These are phyloP conservation scores for Dentipellis sp. DNA, from an alignment of 768 basidiomycete genomes.

Conservation along the genomic window DNA sequence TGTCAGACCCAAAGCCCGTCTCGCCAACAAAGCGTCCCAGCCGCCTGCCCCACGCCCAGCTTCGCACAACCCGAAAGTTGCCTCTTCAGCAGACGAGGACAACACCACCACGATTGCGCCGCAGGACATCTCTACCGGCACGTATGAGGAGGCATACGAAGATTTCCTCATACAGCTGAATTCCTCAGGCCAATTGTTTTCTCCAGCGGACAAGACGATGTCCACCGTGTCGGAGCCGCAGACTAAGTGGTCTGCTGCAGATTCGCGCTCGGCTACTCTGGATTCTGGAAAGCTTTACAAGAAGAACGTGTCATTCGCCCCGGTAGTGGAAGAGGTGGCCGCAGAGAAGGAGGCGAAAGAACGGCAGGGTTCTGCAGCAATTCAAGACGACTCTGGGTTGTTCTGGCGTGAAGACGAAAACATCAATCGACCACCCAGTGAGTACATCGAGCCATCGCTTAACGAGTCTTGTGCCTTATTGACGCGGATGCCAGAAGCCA, in stretches of 20 bases:
- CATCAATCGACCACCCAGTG: not conserved
- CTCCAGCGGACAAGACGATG: not conserved
- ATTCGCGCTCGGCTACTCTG: not conserved
- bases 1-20: too few relatives aligned
- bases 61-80: too few relatives aligned
- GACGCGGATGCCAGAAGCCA: too few relatives aligned
- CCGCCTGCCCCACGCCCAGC: too few relatives aligned
- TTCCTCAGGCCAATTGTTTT: constrained; percentile 8
- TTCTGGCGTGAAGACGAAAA: not conserved
- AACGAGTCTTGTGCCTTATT: too few relatives aligned
- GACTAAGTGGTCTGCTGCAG: not conserved
- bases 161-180: constrained; percentile 9
- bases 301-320: not conserved
- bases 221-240: not conserved
- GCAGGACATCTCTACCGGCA: too few relatives aligned
- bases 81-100: too few relatives aligned
- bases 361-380: not conserved
- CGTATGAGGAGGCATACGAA: constrained; percentile 1
- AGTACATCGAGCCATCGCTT: too few relatives aligned
- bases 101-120: too few relatives aligned
- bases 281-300: not conserved
- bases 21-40: too few relatives aligned
- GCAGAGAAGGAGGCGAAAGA: not conserved
- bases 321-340: not conserved
- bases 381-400: not conserved